Evolutionary conservation across 306 rosid species (phyloP), one percentile per base, ranked within the genome.

Genomic region (Prunus kanzakura): DNA sequence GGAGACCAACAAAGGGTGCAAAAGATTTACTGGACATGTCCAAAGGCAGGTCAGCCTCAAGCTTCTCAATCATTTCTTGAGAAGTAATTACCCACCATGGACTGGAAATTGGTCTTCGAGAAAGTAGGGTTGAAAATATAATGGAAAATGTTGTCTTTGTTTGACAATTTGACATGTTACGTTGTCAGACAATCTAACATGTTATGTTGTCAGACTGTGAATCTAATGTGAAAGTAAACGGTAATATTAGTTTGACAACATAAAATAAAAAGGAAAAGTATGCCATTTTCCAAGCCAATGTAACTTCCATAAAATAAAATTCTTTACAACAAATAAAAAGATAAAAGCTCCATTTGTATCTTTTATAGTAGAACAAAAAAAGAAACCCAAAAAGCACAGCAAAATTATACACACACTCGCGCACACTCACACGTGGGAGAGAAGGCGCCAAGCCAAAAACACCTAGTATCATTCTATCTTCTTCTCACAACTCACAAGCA

Each of bases 361-460:
- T 38, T 38, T 18, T 57, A 1, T 8, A 22, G 14, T 46, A 11
- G 22, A 29, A 45, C 20, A 46, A 11, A 23, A 12, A 69, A 4
- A 14, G 29, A 15, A 15, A 8, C 15, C 3, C 4, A 67, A 38
- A 5, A 67, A 13, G 19, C 38, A 67, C 43, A 46, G 15, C 5
- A 5, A 68, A 71, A 71, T 16, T 2, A 9, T 29, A 8, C 47
- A 62, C 46, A 47, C 49, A 8, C 32, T 56, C 67, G 38, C 38
- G 35, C 25, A 6, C 43, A 3, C 25, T 0, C 15, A 29, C 71
- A 47, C 73, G 71, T 72, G 78, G 30, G 43, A 46, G 10, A 52
- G 63, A 69, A 82, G 86, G 86, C 83, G 80, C 78, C 86, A 74
- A 82, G 73, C 60, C 71, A 68, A 9, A 23, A 52, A 12, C 45